Conservation (phyloP, 2,329 filamentous ascomycete genomes). For the Trichophyton simii region DNA sequence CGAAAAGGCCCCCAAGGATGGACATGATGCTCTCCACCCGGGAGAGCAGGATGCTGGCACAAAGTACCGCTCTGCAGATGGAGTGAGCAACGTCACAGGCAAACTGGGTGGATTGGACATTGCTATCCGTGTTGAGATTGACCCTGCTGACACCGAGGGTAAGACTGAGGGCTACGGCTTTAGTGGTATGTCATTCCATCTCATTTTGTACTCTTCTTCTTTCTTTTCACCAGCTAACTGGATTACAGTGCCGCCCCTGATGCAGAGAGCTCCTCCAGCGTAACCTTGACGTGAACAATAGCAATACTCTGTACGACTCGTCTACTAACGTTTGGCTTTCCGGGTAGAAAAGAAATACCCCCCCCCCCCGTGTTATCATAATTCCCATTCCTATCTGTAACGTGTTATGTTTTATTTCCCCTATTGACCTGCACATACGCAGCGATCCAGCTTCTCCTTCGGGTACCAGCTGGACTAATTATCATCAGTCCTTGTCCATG, state of each 20-base stretch:
- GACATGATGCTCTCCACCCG: slow-evolving; percentile 57
- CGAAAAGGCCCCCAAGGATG: slow-evolving; percentile 40
- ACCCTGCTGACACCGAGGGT: slow-evolving; percentile 30
- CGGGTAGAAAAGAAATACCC: neutral
- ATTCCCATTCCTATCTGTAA: neutral
- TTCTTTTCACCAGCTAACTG: too few species aligned
- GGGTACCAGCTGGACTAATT: neutral
- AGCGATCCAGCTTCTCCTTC: neutral
- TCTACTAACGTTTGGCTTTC: too few species aligned
- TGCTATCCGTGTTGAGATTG: slow-evolving; percentile 35
- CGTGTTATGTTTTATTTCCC: neutral
- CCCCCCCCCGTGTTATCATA: neutral
- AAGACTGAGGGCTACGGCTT: slow-evolving; percentile 38
- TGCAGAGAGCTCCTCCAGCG: neutral
- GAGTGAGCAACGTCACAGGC: slow-evolving; percentile 25
- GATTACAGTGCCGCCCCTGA: neutral
- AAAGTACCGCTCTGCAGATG: slow-evolving; percentile 56
- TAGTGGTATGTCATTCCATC: slow-evolving; percentile 28
- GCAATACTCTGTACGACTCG: too few species aligned
- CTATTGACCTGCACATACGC: too few species aligned
- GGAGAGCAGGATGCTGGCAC: slow-evolving; percentile 74
- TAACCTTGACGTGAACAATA: neutral
- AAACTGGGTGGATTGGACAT: slow-evolving; percentile 35
- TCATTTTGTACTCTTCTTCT: too few species aligned
- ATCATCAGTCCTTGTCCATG: neutral